These are phyloP conservation scores for Termitomyces sp. DNA, from an alignment of 1,284 basidiomycete species.

Conservation along the genomic window DNA sequence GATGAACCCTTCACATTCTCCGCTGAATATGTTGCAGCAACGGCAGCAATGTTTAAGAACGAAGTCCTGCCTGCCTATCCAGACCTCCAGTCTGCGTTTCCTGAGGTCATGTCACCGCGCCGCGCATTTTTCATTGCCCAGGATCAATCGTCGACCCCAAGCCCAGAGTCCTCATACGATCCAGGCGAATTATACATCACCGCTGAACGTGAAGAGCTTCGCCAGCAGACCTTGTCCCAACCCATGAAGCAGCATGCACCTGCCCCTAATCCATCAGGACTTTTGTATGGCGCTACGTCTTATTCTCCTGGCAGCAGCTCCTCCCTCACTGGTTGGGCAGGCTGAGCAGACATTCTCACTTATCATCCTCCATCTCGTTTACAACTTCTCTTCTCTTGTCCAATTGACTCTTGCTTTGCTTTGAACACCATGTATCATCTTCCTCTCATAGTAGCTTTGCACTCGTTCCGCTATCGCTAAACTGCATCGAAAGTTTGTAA, in stretches of 20 bases:
- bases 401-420: neutral
- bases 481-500: constrained; percentile 1
- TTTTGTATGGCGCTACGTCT: constrained; percentile 18
- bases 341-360: constrained; percentile 20
- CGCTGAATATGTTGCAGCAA: constrained; percentile 30
- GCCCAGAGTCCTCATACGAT: constrained; percentile 15
- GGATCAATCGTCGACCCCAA: constrained; percentile 17
- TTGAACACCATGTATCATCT: neutral
- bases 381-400: neutral
- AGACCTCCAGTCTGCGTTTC: constrained; percentile 20
- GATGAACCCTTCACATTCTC: constrained; percentile 32
- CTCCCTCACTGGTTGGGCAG: constrained; percentile 39
- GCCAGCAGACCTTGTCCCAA: constrained; percentile 4
- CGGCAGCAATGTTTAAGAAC: constrained; percentile 26
- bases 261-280: constrained; percentile 8
- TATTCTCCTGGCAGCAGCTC: constrained; percentile 25
- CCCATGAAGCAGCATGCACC: constrained; percentile 9
- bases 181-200: constrained; percentile 21
- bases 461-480: neutral
- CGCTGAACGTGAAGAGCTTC: constrained; percentile 14
- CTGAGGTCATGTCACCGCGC: constrained; percentile 15
- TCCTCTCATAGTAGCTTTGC: neutral
- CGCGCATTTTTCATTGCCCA: constrained; percentile 17
- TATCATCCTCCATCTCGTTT: neutral
- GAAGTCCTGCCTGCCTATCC: constrained; percentile 32